Percentiles rank a stretch among this genome's conserved stretches.
Conservation (phyloP, 192 early-diverging fungal species). For the Entrophospora sp. region DNA sequence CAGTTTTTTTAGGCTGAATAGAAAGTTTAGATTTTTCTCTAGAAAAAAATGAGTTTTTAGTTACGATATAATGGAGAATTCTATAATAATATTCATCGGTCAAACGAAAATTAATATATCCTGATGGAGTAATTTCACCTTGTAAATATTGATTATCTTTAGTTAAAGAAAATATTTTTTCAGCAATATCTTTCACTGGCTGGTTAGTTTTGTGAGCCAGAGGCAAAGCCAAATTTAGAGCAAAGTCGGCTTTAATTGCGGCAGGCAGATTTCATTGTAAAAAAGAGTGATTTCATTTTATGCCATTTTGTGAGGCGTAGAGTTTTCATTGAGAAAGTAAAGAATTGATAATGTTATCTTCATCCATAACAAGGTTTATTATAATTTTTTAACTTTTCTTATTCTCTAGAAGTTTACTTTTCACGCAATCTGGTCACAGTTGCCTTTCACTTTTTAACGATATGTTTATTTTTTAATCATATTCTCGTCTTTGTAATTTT, state of each 20-base stretch:
- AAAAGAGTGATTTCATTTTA: conserved; percentile 1
- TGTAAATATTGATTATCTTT: neutral
- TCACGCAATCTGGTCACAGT: too few relatives aligned
- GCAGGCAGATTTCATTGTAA: neutral
- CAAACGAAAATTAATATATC: conserved; percentile 6
- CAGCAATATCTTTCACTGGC: neutral
- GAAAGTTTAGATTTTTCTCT: neutral
- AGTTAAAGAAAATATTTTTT: neutral
- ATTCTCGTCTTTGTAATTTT: too few relatives aligned
- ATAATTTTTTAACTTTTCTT: too few relatives aligned
- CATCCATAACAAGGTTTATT: too few relatives aligned
- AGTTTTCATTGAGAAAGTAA: too few relatives aligned
- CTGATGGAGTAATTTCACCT: neutral
- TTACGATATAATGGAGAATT: neutral
- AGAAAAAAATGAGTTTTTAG: neutral
- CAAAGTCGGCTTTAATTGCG: neutral
- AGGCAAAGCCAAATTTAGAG: conserved; percentile 9
- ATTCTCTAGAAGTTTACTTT: too few relatives aligned
- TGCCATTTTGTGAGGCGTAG: neutral
- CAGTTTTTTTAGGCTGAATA: neutral
- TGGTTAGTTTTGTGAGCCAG: neutral
- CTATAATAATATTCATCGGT: neutral
- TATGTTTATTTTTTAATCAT: too few relatives aligned
- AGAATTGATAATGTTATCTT: too few relatives aligned
- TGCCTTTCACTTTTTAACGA: too few relatives aligned